Base-by-base conservation (phyloP, 1,284 basidiomycete species). In the Austropuccinia psidii region DNA sequence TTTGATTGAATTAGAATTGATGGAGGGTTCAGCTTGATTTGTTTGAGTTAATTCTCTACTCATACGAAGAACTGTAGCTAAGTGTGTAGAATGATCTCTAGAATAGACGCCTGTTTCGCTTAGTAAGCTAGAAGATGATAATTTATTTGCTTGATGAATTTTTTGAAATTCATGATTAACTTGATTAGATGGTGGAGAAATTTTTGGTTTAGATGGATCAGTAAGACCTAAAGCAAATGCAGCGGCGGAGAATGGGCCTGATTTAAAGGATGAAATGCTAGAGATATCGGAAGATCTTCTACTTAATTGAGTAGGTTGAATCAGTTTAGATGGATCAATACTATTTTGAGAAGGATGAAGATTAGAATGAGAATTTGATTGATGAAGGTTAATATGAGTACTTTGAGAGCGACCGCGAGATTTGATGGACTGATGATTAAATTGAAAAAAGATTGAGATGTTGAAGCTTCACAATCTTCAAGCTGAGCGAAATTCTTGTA, bases 161-260 rank as follows among this genome's bases (percentile, higher is more conserved):
- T 62, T 55, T 17, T 60, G 9, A 31, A 47, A 70, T 39, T 27
- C 37, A n/a, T n/a, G n/a, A n/a, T n/a, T n/a, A n/a, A n/a, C n/a
- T 15, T 2, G 2, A 2, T 35, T 4, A 13, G 37, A 33, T 45
- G 41, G 41, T 24, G 68, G 24, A 15, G 68, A 39, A n/a, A n/a
- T n/a, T n/a, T n/a, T n/a, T n/a, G n/a, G n/a, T n/a, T n/a, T n/a
- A n/a, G n/a, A n/a, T n/a, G n/a, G n/a, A 35, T 41, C 52, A n/a
- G 68, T 47, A 17, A 70, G 31, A 21, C 68, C 68, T 29, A 70
- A 33, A n/a, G 68, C 68, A 5, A 75, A 61, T n/a, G 65, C 50
- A 21, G 66, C 67, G 29, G 62, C 72, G 29, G 75, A 72, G 47
- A 65, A 75, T 33, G 68, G 68, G 15, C 70, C 70, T 49, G 62